Conservation (phyloP, 1,139 yeast species). For the Geotrichum aggregatum region DNA sequence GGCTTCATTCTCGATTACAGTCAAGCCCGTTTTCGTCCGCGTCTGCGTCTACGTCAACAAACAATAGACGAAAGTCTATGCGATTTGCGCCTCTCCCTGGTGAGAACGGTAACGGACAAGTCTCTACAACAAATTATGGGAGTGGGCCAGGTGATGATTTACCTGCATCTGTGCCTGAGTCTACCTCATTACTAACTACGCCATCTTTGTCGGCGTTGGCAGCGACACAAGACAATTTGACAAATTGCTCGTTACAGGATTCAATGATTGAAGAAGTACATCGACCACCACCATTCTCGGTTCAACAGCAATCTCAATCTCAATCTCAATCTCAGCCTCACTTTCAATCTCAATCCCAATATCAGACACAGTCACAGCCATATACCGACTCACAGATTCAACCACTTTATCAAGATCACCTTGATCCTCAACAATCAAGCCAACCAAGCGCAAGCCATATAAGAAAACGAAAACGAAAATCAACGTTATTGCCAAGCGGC, state of each 20-base stretch:
- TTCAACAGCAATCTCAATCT: background rate
- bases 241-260: no score
- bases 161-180: no score
- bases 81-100: background rate
- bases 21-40: no score
- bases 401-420: background rate
- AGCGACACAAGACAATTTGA: no score
- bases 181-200: no score
- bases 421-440: background rate
- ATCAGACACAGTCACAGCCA: background rate
- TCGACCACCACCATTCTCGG: no score
- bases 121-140: no score
- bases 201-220: no score
- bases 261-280: no score
- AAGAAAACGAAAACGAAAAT: background rate
- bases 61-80: background rate
- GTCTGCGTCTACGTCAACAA: background rate
- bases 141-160: no score
- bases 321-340: background rate
- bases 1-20: no score
- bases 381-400: background rate
- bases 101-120: background rate
- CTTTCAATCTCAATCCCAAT: conserved; percentile 2
- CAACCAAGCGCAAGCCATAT: no score
- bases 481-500: conserved; percentile 5